Evolutionary conservation across 352 stramenopile genomes (phyloP), one percentile per base, ranked within the genome.

Genomic region (Globisporangium abappressorium): DNA sequence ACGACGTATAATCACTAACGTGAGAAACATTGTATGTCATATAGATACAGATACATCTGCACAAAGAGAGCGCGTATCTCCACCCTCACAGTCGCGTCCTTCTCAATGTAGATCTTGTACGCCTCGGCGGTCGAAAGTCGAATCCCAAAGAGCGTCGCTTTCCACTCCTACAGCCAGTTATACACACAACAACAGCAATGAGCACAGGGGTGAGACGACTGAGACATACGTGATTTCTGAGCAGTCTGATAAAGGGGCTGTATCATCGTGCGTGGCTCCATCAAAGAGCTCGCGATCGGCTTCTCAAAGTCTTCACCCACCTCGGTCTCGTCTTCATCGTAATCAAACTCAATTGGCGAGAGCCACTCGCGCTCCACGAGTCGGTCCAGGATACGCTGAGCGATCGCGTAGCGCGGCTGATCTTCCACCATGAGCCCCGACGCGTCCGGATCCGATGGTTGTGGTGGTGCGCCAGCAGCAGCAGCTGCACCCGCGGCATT

Each of bases 31-130:
- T 62, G 33, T 18, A 5, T 5, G 14, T 15, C n/a, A 15, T 5
- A 36, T 15, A 18, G 18, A n/a, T 12, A 9, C 2, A 14, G 33
- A 12, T 5, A 38, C 14, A 41, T 22, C 11, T 3, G 6, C 12
- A 26, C 1, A 15, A 46, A 5, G 33, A 59, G 14, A 20, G 53
- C 30, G 62, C 61, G 53, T 59, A 9, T 61, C 51, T 60, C 14
- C 58, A 71, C 46, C 66, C 78, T 71, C 79, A 87, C 85, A 72
- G 58, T 73, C 24, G 72, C 71, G 69, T 94, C 84, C 66, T 94
- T 94, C 67, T 92, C 82, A 47, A 94, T 90, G 79, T 94, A 94
- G 65, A 94, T 91, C 54, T 72, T 69, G 65, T 94, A 94, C 41
- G 85, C 85, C 57, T 94, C 84, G 22, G 82, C 79, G 30, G 85